phyloP scores from a whole-genome alignment of 176 grass and related monocot genomes.

The Ensete glaucum region DNA sequence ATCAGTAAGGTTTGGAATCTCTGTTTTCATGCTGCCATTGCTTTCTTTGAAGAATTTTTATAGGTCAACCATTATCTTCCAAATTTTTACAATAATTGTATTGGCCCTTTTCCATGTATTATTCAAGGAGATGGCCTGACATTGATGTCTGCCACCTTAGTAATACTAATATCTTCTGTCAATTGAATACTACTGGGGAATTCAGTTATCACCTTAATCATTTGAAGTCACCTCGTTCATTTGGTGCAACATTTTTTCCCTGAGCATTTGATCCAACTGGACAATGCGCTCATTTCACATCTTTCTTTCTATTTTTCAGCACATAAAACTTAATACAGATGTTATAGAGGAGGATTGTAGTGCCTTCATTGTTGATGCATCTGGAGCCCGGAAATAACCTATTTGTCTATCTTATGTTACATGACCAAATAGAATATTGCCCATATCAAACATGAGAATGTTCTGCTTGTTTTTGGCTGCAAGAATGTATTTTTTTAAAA shows the following conservation, averaged over 20 bases:
- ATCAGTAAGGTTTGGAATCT: conserved; percentile 56
- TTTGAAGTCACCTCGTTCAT: no score
- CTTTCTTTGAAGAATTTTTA: neutral
- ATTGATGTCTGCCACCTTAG: neutral
- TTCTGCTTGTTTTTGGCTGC: neutral
- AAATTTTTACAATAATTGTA: neutral
- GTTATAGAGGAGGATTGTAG: neutral
- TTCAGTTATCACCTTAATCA: no score
- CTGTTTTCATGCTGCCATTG: neutral
- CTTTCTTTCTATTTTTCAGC: neutral
- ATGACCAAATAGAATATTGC: neutral
- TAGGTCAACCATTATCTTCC: neutral
- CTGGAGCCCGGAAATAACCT: neutral
- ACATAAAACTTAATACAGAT: neutral
- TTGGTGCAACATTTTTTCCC: no score
- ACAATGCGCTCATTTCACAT: no score
- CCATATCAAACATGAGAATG: neutral
- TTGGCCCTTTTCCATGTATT: neutral
- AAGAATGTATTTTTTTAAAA: neutral
- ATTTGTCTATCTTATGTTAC: neutral
- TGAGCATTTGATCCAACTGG: no score
- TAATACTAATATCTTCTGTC: no score
- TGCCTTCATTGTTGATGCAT: neutral
- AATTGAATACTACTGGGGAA: no score
- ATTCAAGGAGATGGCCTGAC: neutral